Evolutionary conservation across 164 flowering plant species (phyloP).

Genomic region (Echeveria elegans): DNA sequence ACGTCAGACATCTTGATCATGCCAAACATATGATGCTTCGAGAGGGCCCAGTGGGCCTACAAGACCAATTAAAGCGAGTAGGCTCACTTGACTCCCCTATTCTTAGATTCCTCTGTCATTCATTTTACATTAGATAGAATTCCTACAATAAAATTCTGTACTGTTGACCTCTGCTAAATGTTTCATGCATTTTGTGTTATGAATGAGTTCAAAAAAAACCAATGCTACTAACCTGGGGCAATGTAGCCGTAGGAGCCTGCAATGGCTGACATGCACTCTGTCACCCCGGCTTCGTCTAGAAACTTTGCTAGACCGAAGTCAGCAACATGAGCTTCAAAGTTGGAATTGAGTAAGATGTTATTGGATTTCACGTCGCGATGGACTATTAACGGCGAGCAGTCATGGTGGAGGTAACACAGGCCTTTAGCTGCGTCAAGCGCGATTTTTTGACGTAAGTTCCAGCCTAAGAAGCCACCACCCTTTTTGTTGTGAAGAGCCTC

Average conservation of each 20-base stretch:
- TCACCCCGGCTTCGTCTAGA: conserved; percentile 51
- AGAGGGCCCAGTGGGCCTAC: neutral
- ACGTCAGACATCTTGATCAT: neutral
- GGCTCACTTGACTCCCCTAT: no score
- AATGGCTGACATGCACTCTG: conserved; percentile 79
- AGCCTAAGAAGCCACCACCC: conserved; percentile 34
- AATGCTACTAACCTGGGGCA: conserved; percentile 51
- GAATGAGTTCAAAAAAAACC: neutral
- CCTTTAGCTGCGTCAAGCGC: conserved; percentile 66
- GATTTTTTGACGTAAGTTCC: conserved; percentile 60
- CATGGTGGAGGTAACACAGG: conserved; percentile 68
- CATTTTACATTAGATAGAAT: no score
- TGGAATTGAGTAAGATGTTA: conserved; percentile 61
- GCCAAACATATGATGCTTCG: neutral
- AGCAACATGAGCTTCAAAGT: conserved; percentile 72
- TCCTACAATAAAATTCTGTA: no score
- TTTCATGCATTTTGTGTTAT: neutral
- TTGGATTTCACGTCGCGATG: conserved; percentile 76
- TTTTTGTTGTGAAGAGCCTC: conserved; percentile 58
- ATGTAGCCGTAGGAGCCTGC: conserved; percentile 98
- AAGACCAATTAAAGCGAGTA: neutral
- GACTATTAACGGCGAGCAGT: conserved; percentile 58
- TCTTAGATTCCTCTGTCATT: neutral
- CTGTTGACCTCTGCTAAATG: neutral
- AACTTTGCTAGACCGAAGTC: conserved; percentile 95